These are phyloP conservation scores for Ramalina peruviana DNA, from an alignment of 495 filamentous ascomycete species.

Conservation along the genomic window DNA sequence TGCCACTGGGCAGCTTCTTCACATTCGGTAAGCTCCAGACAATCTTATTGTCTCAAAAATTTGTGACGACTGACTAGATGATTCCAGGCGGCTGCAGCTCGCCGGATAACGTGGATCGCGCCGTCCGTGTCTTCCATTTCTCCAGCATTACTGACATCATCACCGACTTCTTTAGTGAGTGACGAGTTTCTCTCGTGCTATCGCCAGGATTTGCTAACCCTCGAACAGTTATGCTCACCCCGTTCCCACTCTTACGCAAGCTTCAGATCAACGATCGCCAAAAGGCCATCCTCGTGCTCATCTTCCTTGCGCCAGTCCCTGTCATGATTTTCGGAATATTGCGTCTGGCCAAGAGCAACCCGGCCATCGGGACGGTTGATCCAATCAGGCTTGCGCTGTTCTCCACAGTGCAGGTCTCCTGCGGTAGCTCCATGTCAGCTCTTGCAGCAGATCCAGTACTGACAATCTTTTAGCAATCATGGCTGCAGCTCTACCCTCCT, in stretches of 20 bases:
- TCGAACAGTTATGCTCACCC: constrained; percentile 1
- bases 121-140: background rate
- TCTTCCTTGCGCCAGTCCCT: constrained; percentile 1
- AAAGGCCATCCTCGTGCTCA: background rate
- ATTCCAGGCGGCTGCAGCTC: background rate
- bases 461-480: background rate
- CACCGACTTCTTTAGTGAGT: background rate
- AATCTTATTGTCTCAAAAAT: background rate
- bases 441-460: background rate
- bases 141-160: background rate
- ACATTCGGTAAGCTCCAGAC: background rate
- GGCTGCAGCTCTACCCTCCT: background rate
- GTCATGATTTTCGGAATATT: constrained; percentile 3
- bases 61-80: background rate
- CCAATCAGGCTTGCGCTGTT: constrained; percentile 2
- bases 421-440: background rate
- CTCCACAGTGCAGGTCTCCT: constrained; percentile 1
- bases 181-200: background rate
- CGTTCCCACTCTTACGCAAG: constrained; percentile 2
- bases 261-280: constrained; percentile 1
- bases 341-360: constrained; percentile 1
- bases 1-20: constrained; percentile 1
- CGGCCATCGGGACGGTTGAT: background rate
- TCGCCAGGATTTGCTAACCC: background rate
- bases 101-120: background rate